phyloP scores from a whole-genome alignment of 371 early-diverging fungal species.

The Zychaea mexicana region DNA sequence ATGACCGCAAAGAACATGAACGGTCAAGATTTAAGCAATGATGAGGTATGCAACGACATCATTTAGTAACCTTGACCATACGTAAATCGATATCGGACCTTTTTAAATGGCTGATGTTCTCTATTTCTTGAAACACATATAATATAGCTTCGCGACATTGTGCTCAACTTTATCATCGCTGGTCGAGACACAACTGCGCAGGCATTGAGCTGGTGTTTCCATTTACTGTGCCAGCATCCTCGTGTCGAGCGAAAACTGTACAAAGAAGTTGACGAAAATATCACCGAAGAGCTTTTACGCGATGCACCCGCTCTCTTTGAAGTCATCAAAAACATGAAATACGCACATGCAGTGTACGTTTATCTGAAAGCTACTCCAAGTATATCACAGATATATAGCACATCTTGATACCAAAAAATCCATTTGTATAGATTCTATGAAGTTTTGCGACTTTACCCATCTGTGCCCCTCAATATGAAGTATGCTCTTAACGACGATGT shows the following conservation, averaged over 20 bases:
- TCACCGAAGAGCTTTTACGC: slow-evolving; percentile 36
- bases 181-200: slow-evolving; percentile 75
- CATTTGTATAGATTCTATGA: slow-evolving; percentile 51
- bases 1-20: slow-evolving; percentile 58
- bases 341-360: slow-evolving; percentile 61
- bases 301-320: slow-evolving; percentile 44
- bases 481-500: slow-evolving; percentile 67
- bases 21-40: slow-evolving; percentile 50
- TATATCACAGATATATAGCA: too few relatives aligned
- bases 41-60: slow-evolving; percentile 21
- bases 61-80: too few relatives aligned
- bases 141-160: slow-evolving; percentile 50
- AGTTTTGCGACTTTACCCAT: slow-evolving; percentile 69
- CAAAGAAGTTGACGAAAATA: slow-evolving; percentile 51
- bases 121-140: background rate
- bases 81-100: too few relatives aligned
- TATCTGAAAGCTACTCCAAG: too few relatives aligned
- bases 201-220: slow-evolving; percentile 71
- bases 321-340: slow-evolving; percentile 51
- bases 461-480: slow-evolving; percentile 72
- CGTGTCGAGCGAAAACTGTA: slow-evolving; percentile 55
- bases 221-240: slow-evolving; percentile 49
- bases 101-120: background rate
- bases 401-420: too few relatives aligned
- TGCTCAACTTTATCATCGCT: slow-evolving; percentile 73